Base-by-base conservation (phyloP, 1,284 basidiomycete species). In the Phellinidium pouzarii region DNA sequence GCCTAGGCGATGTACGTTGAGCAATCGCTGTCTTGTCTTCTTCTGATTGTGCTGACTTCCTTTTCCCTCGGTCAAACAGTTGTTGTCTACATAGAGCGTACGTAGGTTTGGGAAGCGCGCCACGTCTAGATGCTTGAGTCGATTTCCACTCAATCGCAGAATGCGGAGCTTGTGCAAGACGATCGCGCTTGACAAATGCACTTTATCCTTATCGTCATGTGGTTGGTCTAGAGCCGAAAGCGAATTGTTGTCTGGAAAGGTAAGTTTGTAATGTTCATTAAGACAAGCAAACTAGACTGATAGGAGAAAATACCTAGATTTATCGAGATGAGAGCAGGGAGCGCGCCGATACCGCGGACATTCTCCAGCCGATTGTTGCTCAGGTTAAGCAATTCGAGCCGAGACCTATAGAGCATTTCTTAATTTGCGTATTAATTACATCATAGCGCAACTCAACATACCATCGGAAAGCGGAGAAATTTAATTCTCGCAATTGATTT, bases 51-150 rank as follows among this genome's bases (percentile, higher is more conserved):
- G 47, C 27, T 56, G 45, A 25, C 22, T 11, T 36, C 25, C 42
- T 23, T 46, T 43, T 9, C 41, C 44, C n/a, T 45, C 43, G 19
- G 68, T 70, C 22, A 99, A 74, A 29, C 73, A 69, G 67, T 97
- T 97, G 66, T 87, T 86, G 73, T 99, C 95, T 62, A 89, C 82
- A 67, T 96, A 97, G 25, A 98, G 77, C 58, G 92, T 97, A 58
- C 93, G 83, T 58, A 98, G 71, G 62, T 84, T 84, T 4, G 80
- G 75, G 64, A 89, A 81, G 14, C 73, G 70, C 17, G 76, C 76
- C 45, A 88, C 78, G 64, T 94, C 79, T 47, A 99, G 73, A 53
- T 71, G 66, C 48, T 76, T 69, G 55, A 99, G 69, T 40, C 79
- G 75, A 70, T 99, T 99, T 63, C 82, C 82, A 71, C 89, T 94